These are phyloP conservation scores for Saturnispora galanensis DNA, from an alignment of 805 yeast species.

Conservation along the genomic window DNA sequence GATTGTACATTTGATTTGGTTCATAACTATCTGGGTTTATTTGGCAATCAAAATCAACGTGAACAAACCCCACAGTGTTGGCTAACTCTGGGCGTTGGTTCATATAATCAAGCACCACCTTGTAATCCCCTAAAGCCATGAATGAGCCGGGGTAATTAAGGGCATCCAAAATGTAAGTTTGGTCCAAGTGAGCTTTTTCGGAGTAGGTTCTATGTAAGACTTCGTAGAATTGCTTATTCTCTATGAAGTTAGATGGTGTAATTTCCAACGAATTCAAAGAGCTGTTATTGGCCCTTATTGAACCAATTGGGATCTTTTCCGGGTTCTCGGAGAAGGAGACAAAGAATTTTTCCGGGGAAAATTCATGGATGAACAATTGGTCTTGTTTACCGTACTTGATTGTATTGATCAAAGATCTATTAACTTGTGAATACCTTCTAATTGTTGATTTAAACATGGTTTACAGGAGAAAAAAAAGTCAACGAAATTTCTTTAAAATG, in stretches of 20 bases:
- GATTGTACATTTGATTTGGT: constrained; percentile 47
- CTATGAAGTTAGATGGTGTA: constrained; percentile 19
- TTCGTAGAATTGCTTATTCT: constrained; percentile 18
- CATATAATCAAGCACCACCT: constrained; percentile 54
- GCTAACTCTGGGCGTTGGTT: constrained; percentile 52
- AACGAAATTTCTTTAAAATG: neutral
- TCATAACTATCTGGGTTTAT: constrained; percentile 50
- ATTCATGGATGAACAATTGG: constrained; percentile 21
- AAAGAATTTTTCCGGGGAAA: constrained; percentile 11
- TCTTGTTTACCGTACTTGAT: constrained; percentile 18
- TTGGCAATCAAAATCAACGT: constrained; percentile 43
- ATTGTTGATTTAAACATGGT: neutral
- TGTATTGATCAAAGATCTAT: constrained; percentile 17
- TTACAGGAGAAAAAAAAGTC: neutral
- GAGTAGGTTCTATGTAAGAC: constrained; percentile 19
- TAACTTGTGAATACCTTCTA: constrained; percentile 9
- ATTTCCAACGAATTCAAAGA: constrained; percentile 7
- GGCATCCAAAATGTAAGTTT: constrained; percentile 47
- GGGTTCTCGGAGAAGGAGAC: constrained; percentile 26
- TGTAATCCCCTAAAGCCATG: constrained; percentile 65
- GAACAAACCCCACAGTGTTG: constrained; percentile 61
- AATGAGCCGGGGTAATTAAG: constrained; percentile 39
- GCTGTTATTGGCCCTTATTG: constrained; percentile 5
- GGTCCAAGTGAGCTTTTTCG: constrained; percentile 32
- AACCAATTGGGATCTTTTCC: constrained; percentile 19